Percentiles rank a stretch among this genome's conserved stretches.
Evolutionary conservation across 2,329 filamentous ascomycete species (phyloP).

Genomic region (Hirsutella thompsonii): DNA sequence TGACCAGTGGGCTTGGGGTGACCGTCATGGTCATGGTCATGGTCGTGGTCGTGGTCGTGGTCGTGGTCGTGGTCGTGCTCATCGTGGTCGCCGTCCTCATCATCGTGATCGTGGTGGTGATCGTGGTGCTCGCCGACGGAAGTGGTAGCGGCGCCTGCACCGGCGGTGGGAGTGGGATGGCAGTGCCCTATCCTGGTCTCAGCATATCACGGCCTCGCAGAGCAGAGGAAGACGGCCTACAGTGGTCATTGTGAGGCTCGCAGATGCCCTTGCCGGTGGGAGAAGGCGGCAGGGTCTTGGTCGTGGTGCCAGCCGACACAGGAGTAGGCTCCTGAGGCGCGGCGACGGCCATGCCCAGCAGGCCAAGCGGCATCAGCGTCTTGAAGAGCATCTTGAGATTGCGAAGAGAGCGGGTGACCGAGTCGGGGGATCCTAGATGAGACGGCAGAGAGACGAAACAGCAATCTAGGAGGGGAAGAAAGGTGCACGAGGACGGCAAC

Average conservation of each 20-base stretch:
- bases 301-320: neutral
- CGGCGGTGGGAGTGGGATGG: constrained; percentile 1
- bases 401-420: neutral
- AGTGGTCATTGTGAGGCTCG: constrained; percentile 7
- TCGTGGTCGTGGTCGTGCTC: neutral
- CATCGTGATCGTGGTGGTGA: neutral
- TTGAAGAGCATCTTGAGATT: constrained; percentile 5
- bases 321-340: neutral
- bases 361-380: constrained; percentile 5
- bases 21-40: neutral
- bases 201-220: neutral
- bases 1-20: neutral
- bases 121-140: neutral
- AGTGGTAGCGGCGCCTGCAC: neutral
- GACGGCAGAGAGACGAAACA: neutral
- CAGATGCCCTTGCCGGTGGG: constrained; percentile 7
- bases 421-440: neutral
- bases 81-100: neutral
- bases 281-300: constrained; percentile 7
- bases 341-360: constrained; percentile 5
- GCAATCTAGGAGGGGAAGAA: too few relatives aligned
- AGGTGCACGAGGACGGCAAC: too few relatives aligned
- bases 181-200: constrained; percentile 6
- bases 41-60: constrained; percentile 1
- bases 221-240: constrained; percentile 1